phyloP scores from a whole-genome alignment of 768 basidiomycete genomes.

The Leccinum olivaceopallidum region DNA sequence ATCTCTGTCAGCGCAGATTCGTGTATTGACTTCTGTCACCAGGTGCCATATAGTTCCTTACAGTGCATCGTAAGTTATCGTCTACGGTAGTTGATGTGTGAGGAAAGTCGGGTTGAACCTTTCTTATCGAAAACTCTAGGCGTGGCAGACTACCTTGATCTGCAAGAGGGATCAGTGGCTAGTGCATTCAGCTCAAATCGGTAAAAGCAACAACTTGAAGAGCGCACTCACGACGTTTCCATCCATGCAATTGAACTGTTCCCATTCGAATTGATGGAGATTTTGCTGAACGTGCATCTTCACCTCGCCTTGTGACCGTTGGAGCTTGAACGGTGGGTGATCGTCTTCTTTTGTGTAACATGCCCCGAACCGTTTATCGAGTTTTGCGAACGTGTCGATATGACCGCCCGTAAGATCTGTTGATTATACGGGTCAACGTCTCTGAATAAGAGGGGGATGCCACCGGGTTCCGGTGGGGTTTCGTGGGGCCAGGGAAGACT shows the following conservation, averaged over 20 bases:
- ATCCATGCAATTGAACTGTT: neutral
- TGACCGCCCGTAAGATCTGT: conserved; percentile 4
- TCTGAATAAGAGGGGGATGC: neutral
- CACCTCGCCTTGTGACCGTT: too few relatives aligned
- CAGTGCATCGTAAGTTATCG: conserved; percentile 11
- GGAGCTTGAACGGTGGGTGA: conserved; percentile 14
- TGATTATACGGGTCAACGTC: neutral
- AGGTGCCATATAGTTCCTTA: conserved; percentile 68
- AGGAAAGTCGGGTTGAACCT: neutral
- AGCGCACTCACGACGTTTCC: conserved; percentile 14
- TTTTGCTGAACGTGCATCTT: too few relatives aligned
- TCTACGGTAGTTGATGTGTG: neutral
- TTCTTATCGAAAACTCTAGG: neutral
- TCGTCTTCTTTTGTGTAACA: neutral
- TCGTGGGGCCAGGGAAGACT: too few relatives aligned
- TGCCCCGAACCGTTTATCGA: neutral
- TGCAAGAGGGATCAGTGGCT: conserved; percentile 12
- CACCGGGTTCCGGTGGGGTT: neutral
- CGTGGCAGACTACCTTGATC: conserved; percentile 1
- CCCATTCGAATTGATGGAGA: too few relatives aligned
- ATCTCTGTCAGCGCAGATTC: neutral
- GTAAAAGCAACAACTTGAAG: conserved; percentile 5
- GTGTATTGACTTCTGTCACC: conserved; percentile 6
- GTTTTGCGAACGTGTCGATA: neutral
- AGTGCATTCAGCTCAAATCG: conserved; percentile 18